A percentile compares a stretch with the other conserved stretches of the same genome.
Evolutionary conservation across 176 grass and related monocot species (phyloP).

Genomic region (Juncus inflexus): DNA sequence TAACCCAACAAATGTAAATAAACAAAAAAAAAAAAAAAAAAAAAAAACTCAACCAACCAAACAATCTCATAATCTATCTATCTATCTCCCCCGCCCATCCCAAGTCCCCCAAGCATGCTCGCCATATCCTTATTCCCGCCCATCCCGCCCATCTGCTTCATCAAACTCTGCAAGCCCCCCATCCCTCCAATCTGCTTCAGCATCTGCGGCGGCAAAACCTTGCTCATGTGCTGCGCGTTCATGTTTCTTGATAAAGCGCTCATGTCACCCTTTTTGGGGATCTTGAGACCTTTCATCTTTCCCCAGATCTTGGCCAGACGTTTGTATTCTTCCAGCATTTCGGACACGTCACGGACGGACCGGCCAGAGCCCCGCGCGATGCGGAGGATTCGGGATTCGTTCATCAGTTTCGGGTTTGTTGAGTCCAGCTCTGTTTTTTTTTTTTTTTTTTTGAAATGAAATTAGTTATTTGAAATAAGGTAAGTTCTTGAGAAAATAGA

Average conservation of each 20-base stretch:
- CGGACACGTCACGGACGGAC: slow-evolving; percentile 68
- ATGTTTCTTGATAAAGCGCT: slow-evolving; percentile 57
- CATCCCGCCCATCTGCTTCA: slow-evolving; percentile 91
- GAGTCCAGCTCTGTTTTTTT: slow-evolving; percentile 96
- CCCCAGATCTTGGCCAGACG: slow-evolving; percentile 85
- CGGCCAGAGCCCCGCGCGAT: slow-evolving; percentile 65
- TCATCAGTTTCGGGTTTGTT: slow-evolving; percentile 81
- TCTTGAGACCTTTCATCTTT: slow-evolving; percentile 88
- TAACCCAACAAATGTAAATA: too few species aligned
- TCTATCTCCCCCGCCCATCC: slow-evolving; percentile 24
- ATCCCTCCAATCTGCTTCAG: slow-evolving; percentile 90
- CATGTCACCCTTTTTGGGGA: slow-evolving; percentile 87
- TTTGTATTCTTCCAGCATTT: slow-evolving; percentile 91
- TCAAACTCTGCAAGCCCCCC: slow-evolving; percentile 63
- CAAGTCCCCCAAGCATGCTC: slow-evolving; percentile 61
- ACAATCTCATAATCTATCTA: not conserved
- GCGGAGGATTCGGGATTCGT: slow-evolving; percentile 57
- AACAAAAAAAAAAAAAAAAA: too few species aligned
- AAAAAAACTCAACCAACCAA: too few species aligned
- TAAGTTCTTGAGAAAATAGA: too few species aligned
- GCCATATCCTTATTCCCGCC: slow-evolving; percentile 71
- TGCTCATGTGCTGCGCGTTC: slow-evolving; percentile 78
- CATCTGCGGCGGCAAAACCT: slow-evolving; percentile 76
- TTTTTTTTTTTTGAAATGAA: not conserved
- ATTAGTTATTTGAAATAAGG: too few species aligned